A percentile compares a stretch with the other conserved stretches of the same genome.
phyloP scores from a whole-genome alignment of 2,329 filamentous ascomycete species.

The Penicillium sp. region DNA sequence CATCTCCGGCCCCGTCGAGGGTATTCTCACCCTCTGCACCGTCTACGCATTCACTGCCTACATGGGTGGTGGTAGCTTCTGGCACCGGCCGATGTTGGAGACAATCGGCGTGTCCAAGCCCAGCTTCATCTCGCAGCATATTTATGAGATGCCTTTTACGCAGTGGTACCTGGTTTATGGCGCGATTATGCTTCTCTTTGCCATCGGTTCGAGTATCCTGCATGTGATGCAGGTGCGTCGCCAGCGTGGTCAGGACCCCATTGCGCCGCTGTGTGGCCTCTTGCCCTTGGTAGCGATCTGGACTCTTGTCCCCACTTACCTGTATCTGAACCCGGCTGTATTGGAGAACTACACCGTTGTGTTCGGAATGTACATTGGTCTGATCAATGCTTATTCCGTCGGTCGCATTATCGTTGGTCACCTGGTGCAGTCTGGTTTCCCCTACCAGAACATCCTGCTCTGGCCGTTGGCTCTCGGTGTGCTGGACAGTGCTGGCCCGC shows the following conservation, averaged over 20 bases:
- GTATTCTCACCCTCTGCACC: conserved; percentile 77
- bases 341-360: conserved; percentile 81
- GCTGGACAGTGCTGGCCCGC: conserved; percentile 74
- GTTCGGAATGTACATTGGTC: conserved; percentile 82
- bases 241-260: conserved; percentile 68
- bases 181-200: conserved; percentile 75
- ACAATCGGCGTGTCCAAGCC: conserved; percentile 67
- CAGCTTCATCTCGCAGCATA: conserved; percentile 62
- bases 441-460: conserved; percentile 83
- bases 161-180: conserved; percentile 94
- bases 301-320: conserved; percentile 73
- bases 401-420: conserved; percentile 96
- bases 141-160: conserved; percentile 83
- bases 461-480: conserved; percentile 77
- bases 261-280: conserved; percentile 71
- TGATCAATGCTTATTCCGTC: conserved; percentile 93
- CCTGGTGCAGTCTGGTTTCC: conserved; percentile 82
- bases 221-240: conserved; percentile 84
- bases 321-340: conserved; percentile 82
- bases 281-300: conserved; percentile 78
- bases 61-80: conserved; percentile 87
- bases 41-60: conserved; percentile 83
- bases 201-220: conserved; percentile 69
- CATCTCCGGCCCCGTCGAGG: conserved; percentile 92
- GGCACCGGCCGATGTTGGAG: conserved; percentile 78